Evolutionary conservation across 768 basidiomycete species (phyloP).

Genomic region (Boletus rufocinnamomeus): DNA sequence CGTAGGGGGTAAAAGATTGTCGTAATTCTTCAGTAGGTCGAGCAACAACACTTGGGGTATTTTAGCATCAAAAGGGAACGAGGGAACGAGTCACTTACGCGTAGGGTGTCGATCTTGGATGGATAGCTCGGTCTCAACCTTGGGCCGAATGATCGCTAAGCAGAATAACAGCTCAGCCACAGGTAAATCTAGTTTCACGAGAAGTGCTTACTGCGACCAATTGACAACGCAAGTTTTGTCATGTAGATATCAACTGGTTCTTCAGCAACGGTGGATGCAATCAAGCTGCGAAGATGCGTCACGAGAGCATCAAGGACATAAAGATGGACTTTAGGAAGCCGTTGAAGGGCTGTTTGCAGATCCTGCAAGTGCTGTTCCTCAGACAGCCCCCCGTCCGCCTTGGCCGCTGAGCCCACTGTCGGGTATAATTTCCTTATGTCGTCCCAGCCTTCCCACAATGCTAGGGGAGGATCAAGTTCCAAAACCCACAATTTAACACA

Average conservation of each 20-base stretch:
- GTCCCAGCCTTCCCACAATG: conserved; percentile 89
- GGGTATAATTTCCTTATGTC: conserved; percentile 89
- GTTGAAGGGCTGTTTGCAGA: conserved; percentile 61
- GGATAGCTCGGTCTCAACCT: conserved; percentile 77
- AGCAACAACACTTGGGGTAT: conserved; percentile 68
- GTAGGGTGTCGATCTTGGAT: conserved; percentile 91
- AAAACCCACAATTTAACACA: conserved; percentile 86
- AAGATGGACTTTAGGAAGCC: conserved; percentile 76
- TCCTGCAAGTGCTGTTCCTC: conserved; percentile 65
- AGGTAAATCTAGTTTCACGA: background rate
- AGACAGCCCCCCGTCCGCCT: conserved; percentile 51
- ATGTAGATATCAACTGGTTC: conserved; percentile 80
- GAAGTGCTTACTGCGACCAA: conserved; percentile 74
- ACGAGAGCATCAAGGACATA: conserved; percentile 78
- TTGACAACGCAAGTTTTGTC: conserved; percentile 82
- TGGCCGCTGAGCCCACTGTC: conserved; percentile 57
- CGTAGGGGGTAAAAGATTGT: conserved; percentile 73
- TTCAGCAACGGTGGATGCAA: conserved; percentile 65
- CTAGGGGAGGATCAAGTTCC: conserved; percentile 88
- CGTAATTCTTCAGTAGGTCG: conserved; percentile 79
- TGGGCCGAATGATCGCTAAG: conserved; percentile 79
- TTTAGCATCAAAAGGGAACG: background rate
- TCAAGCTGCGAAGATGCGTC: conserved; percentile 71
- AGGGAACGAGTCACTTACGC: conserved; percentile 43
- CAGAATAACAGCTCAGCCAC: conserved; percentile 4